phyloP scores from a whole-genome alignment of 2,329 filamentous ascomycete species.

The Trichoderma pleuroti region DNA sequence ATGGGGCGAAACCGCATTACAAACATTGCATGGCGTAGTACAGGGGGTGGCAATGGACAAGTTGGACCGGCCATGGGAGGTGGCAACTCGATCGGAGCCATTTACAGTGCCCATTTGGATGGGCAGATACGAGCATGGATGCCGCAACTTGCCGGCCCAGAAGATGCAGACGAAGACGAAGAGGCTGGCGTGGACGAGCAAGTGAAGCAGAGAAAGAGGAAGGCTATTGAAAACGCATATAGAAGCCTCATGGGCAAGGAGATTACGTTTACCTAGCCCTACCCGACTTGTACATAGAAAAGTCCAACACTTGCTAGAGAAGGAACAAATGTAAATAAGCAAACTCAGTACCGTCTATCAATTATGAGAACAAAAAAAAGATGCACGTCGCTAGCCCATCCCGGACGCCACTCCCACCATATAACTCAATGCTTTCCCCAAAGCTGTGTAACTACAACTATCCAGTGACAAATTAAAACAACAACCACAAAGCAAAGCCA shows the following conservation, averaged over 20 bases:
- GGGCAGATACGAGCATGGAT: conserved; percentile 80
- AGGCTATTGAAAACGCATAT: conserved; percentile 77
- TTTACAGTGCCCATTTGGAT: conserved; percentile 82
- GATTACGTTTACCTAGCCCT: conserved; percentile 55
- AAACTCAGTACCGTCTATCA: not conserved
- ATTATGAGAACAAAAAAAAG: not conserved
- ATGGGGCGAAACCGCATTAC: conserved; percentile 67
- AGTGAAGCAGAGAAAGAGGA: conserved; percentile 61
- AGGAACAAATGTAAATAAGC: not conserved
- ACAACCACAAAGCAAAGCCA: conserved; percentile 82
- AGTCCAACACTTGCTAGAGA: not conserved
- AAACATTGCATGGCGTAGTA: conserved; percentile 67
- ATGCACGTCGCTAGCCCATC: not conserved
- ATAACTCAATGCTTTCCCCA: not conserved
- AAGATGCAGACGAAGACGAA: conserved; percentile 48
- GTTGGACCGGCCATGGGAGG: conserved; percentile 60
- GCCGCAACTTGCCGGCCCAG: conserved; percentile 52
- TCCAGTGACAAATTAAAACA: conserved; percentile 51
- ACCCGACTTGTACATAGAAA: not conserved
- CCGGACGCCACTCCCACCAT: not conserved
- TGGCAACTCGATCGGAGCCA: conserved; percentile 46
- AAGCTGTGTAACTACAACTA: not conserved
- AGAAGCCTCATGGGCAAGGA: conserved; percentile 69
- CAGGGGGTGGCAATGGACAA: conserved; percentile 54
- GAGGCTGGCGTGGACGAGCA: conserved; percentile 42